Percentiles rank a stretch among this genome's conserved stretches.
Evolutionary conservation across 306 rosid species (phyloP).

Genomic region (Citrullus amarus): DNA sequence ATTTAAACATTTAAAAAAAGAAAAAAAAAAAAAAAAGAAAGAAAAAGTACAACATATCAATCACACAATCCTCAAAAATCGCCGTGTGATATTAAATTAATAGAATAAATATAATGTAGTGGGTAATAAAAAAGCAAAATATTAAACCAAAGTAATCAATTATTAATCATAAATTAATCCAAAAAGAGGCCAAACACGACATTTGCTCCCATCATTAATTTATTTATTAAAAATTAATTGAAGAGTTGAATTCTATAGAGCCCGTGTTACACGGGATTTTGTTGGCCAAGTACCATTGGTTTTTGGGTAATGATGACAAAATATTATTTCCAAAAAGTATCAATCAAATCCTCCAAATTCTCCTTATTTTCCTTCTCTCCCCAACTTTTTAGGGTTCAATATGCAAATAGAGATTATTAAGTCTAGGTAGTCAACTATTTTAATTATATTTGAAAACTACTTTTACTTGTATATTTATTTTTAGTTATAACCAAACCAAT

Average conservation of each 20-base stretch:
- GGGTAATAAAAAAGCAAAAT: neutral
- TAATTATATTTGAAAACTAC: too few relatives aligned
- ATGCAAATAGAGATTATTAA: neutral
- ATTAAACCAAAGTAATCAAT: neutral
- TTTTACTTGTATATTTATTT: too few relatives aligned
- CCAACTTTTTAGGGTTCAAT: neutral
- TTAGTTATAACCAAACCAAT: too few relatives aligned
- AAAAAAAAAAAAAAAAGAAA: too few relatives aligned
- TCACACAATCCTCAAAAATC: neutral
- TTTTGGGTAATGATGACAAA: neutral
- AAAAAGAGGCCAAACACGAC: neutral
- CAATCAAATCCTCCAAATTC: neutral
- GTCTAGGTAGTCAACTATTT: neutral
- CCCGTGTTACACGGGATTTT: conserved; percentile 8
- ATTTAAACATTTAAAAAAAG: neutral
- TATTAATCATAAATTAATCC: neutral
- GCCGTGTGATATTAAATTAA: conserved; percentile 6
- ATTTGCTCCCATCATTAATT: neutral
- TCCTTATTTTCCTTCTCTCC: neutral
- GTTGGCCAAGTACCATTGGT: conserved; percentile 6
- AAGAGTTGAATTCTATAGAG: neutral
- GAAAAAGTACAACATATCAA: neutral
- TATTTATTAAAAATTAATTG: neutral
- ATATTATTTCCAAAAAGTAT: neutral
- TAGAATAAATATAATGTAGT: conserved; percentile 1